A percentile compares a stretch with the other conserved stretches of the same genome.
Evolutionary conservation across 2,329 filamentous ascomycete species (phyloP).

Genomic region (Aureobasidium melanogenum): DNA sequence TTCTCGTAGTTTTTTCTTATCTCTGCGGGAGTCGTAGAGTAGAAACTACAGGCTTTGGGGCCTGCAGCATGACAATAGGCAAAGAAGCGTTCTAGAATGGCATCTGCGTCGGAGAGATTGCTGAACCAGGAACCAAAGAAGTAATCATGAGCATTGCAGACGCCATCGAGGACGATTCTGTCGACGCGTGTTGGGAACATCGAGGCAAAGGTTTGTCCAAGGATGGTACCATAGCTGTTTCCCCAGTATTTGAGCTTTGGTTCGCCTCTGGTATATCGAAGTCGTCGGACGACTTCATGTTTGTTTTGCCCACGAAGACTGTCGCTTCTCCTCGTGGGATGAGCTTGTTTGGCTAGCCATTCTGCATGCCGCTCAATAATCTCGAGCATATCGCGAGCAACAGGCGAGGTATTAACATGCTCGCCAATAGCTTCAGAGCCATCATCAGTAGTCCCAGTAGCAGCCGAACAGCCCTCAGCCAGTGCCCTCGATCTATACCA

Average conservation of each 20-base stretch:
- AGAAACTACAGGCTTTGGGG: constrained; percentile 35
- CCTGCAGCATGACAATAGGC: constrained; percentile 45
- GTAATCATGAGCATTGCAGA: constrained; percentile 36
- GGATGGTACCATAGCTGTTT: constrained; percentile 38
- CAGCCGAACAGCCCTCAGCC: constrained; percentile 18
- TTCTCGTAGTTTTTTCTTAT: constrained; percentile 26
- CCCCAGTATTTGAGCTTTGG: constrained; percentile 29
- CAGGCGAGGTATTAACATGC: constrained; percentile 37
- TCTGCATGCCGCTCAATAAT: constrained; percentile 36
- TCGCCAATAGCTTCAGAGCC: constrained; percentile 24
- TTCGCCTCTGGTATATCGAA: not conserved
- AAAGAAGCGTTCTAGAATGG: constrained; percentile 46
- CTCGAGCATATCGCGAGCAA: constrained; percentile 40
- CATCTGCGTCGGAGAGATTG: constrained; percentile 45
- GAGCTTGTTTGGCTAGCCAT: constrained; percentile 15
- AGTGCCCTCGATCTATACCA: constrained; percentile 32
- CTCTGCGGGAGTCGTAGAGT: constrained; percentile 25
- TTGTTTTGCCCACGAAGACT: not conserved
- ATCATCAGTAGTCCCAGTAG: constrained; percentile 2
- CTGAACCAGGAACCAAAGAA: constrained; percentile 42
- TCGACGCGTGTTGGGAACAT: constrained; percentile 37
- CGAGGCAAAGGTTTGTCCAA: constrained; percentile 39
- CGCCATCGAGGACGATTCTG: constrained; percentile 37
- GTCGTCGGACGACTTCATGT: not conserved
- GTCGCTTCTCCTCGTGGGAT: not conserved